Conservation (phyloP, 2,329 filamentous ascomycete genomes). For the Colletotrichum nymphaeae region DNA sequence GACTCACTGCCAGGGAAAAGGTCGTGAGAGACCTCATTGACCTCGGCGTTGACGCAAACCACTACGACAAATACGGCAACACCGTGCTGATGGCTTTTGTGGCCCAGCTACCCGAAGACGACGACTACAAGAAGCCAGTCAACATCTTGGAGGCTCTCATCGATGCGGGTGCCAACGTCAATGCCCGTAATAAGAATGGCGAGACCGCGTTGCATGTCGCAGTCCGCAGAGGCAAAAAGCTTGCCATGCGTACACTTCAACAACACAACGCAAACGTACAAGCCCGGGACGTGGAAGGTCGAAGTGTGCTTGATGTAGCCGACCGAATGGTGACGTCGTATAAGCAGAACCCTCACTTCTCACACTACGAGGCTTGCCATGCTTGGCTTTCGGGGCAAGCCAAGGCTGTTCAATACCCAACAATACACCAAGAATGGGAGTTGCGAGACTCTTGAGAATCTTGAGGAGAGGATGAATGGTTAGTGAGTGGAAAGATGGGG, state of each 20-base stretch:
- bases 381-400: slow-evolving; percentile 55
- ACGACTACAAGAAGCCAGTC: slow-evolving; percentile 59
- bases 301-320: slow-evolving; percentile 58
- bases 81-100: slow-evolving; percentile 69
- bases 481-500: neutral
- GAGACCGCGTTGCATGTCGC: slow-evolving; percentile 68
- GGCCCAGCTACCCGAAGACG: slow-evolving; percentile 60
- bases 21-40: slow-evolving; percentile 46
- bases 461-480: neutral
- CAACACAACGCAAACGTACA: slow-evolving; percentile 60
- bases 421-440: slow-evolving; percentile 54
- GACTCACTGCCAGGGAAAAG: slow-evolving; percentile 42
- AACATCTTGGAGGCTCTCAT: slow-evolving; percentile 58
- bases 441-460: neutral
- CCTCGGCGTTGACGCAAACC: slow-evolving; percentile 59
- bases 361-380: slow-evolving; percentile 58
- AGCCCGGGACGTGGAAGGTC: slow-evolving; percentile 55
- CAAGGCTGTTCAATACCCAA: slow-evolving; percentile 52
- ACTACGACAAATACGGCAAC: slow-evolving; percentile 62
- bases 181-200: slow-evolving; percentile 63
- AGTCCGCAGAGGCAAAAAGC: slow-evolving; percentile 63
- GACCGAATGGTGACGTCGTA: slow-evolving; percentile 52
- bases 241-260: slow-evolving; percentile 59
- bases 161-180: slow-evolving; percentile 54
- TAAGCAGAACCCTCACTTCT: slow-evolving; percentile 48